Evolutionary conservation across 805 yeast species (phyloP).

Genomic region (Saccharomycopsis amapae): DNA sequence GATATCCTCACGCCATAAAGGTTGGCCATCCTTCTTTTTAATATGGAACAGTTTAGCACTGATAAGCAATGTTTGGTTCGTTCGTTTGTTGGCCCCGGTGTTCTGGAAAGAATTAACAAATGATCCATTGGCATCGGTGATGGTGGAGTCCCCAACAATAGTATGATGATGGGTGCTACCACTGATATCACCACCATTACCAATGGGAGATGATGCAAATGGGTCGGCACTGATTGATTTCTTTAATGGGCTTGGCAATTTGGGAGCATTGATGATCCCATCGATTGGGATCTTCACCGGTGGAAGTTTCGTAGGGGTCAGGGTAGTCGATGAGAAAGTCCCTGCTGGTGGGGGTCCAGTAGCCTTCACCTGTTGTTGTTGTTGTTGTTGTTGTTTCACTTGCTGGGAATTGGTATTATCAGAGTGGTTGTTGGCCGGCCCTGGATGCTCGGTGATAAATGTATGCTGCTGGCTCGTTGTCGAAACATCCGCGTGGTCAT

Average conservation of each 20-base stretch:
- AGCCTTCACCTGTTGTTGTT: background rate
- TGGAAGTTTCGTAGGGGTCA: background rate
- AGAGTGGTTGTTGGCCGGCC: background rate
- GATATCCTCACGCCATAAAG: constrained; percentile 81
- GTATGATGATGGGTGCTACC: too few species aligned
- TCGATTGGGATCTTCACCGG: background rate
- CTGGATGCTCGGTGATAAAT: too few species aligned
- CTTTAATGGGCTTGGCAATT: too few species aligned
- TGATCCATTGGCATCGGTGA: too few species aligned
- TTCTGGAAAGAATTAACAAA: too few species aligned
- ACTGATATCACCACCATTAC: too few species aligned
- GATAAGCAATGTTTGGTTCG: constrained; percentile 17
- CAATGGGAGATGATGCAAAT: too few species aligned
- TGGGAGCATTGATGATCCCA: background rate
- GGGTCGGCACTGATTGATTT: too few species aligned
- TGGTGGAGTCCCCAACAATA: too few species aligned
- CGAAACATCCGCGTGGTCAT: background rate
- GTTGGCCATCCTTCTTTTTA: constrained; percentile 88
- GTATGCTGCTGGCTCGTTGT: background rate
- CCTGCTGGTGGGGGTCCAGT: background rate
- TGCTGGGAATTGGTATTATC: background rate
- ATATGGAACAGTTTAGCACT: constrained; percentile 46
- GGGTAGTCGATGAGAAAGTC: background rate
- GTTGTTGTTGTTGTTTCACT: background rate
- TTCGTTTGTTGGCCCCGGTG: constrained; percentile 16